Conservation (phyloP, 352 stramenopile genomes). For the Phytophthora nicotianae region DNA sequence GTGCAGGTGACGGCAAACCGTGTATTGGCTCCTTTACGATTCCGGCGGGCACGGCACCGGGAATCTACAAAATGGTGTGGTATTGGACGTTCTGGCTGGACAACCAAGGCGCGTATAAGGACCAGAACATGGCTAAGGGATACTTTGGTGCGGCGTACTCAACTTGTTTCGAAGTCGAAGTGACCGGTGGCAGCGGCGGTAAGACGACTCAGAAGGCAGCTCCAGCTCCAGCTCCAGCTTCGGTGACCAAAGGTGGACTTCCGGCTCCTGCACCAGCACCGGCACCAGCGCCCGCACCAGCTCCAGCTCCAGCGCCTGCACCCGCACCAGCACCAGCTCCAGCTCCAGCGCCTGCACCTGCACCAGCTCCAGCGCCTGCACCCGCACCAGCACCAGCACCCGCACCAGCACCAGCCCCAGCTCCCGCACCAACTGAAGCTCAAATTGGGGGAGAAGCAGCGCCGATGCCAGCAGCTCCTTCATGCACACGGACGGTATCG, state of each 20-base stretch:
- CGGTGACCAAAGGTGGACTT: too few species aligned
- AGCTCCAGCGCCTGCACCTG: not conserved
- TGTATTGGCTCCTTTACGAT: conserved; percentile 63
- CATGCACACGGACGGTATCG: conserved; percentile 6
- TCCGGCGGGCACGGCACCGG: conserved; percentile 43
- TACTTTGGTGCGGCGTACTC: conserved; percentile 76
- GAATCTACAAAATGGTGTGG: conserved; percentile 74
- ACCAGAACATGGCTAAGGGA: conserved; percentile 49
- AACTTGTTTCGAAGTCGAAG: conserved; percentile 73
- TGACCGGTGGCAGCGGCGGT: conserved; percentile 23
- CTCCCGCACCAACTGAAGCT: not conserved
- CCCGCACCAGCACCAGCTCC: conserved; percentile 1
- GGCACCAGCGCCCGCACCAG: not conserved
- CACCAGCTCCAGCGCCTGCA: not conserved
- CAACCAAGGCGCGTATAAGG: conserved; percentile 48
- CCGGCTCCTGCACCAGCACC: not conserved
- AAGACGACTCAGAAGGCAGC: conserved; percentile 2
- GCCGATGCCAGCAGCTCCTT: conserved; percentile 8
- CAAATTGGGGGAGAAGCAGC: conserved; percentile 1
- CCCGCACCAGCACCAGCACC: not conserved
- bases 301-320: not conserved
- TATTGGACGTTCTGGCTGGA: conserved; percentile 77
- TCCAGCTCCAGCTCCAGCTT: not conserved
- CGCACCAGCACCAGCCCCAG: not conserved
- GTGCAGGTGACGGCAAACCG: conserved; percentile 64